phyloP scores from a whole-genome alignment of 257 asterid species.

The Rhazya stricta region DNA sequence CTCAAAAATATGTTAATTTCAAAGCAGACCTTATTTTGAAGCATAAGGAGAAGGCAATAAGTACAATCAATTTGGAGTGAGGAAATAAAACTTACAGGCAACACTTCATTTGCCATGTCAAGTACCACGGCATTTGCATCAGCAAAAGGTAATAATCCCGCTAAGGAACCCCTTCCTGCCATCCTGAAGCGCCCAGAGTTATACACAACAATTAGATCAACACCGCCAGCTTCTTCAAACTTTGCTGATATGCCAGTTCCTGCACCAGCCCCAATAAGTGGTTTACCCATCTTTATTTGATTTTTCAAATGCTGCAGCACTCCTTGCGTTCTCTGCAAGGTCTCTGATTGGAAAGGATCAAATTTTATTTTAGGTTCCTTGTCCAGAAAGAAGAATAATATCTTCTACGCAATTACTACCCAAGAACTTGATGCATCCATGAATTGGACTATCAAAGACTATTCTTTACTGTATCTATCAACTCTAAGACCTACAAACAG shows the following conservation, averaged over 20 bases:
- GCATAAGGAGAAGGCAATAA: background rate
- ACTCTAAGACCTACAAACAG: background rate
- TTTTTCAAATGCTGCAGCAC: constrained; percentile 57
- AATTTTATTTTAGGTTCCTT: constrained; percentile 2
- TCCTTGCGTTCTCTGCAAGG: constrained; percentile 54
- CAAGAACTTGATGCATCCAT: background rate
- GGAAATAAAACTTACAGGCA: constrained; percentile 61
- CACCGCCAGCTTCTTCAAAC: constrained; percentile 98
- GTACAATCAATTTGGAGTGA: background rate
- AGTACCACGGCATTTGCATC: constrained; percentile 95
- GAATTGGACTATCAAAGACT: background rate
- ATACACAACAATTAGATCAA: constrained; percentile 82
- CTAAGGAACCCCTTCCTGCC: constrained; percentile 99
- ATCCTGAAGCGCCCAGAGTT: constrained; percentile 96
- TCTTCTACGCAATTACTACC: background rate
- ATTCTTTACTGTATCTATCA: background rate
- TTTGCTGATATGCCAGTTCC: constrained; percentile 99
- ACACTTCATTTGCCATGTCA: constrained; percentile 95
- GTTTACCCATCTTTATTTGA: constrained; percentile 67
- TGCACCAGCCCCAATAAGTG: constrained; percentile 97
- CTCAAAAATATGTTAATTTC: background rate
- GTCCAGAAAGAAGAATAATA: constrained; percentile 4
- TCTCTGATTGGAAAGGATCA: constrained; percentile 46
- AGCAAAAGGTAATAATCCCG: constrained; percentile 94
- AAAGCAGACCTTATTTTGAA: background rate